phyloP scores from a whole-genome alignment of 1,284 basidiomycete genomes.

The Gomphus bonarii region DNA sequence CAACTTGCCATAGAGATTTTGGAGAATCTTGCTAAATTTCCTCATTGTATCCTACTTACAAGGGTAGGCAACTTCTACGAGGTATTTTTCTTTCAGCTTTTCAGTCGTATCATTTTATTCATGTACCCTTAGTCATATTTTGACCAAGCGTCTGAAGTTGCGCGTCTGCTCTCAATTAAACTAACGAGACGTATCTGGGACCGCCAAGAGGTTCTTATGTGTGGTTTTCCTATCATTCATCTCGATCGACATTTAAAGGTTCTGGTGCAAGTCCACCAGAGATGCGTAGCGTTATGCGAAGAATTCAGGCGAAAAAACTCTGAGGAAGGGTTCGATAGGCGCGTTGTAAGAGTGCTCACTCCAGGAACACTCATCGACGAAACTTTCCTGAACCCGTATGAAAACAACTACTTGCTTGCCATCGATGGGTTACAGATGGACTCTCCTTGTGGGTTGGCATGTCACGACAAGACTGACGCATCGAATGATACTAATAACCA shows the following conservation, averaged over 20 bases:
- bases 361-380: constrained; percentile 91
- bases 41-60: constrained; percentile 83
- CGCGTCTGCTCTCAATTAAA: constrained; percentile 73
- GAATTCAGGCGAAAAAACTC: constrained; percentile 54
- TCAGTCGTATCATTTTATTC: constrained; percentile 10
- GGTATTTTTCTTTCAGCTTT: constrained; percentile 32
- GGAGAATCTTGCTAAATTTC: constrained; percentile 65
- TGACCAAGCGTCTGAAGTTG: constrained; percentile 75
- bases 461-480: constrained; percentile 9
- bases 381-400: constrained; percentile 71
- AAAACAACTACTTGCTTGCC: constrained; percentile 84
- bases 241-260: constrained; percentile 81
- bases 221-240: constrained; percentile 83
- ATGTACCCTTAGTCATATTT: constrained; percentile 70
- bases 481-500: constrained; percentile 6
- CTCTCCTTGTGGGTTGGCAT: not conserved
- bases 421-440: constrained; percentile 29
- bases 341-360: constrained; percentile 79
- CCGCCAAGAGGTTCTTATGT: constrained; percentile 61
- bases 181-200: constrained; percentile 67
- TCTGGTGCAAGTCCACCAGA: constrained; percentile 72
- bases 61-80: constrained; percentile 94
- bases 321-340: constrained; percentile 51
- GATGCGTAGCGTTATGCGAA: constrained; percentile 87
- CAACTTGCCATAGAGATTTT: constrained; percentile 61